phyloP scores from a whole-genome alignment of 495 filamentous ascomycete genomes.

The Penicillium canariense region DNA sequence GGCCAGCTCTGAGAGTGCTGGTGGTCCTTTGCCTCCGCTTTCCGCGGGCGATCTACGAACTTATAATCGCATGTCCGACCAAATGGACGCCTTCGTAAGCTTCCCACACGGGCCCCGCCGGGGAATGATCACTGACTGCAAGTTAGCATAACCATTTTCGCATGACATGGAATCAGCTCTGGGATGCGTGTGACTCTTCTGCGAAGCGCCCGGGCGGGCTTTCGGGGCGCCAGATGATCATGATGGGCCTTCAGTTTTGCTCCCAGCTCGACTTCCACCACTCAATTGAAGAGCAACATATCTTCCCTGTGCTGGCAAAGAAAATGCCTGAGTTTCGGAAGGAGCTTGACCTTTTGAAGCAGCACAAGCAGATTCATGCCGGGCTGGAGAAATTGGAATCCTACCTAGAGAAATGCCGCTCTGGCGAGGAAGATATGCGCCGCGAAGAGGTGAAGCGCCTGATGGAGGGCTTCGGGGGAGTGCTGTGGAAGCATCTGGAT shows the following conservation, averaged over 20 bases:
- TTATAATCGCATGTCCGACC: slow-evolving; percentile 73
- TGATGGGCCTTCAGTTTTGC: slow-evolving; percentile 62
- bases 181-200: slow-evolving; percentile 55
- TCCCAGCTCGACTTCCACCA: slow-evolving; percentile 74
- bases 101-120: slow-evolving; percentile 1
- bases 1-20: neutral
- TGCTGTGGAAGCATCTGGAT: slow-evolving; percentile 71
- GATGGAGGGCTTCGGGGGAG: slow-evolving; percentile 65
- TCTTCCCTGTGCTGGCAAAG: slow-evolving; percentile 74
- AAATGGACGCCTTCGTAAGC: slow-evolving; percentile 73
- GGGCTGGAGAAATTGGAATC: slow-evolving; percentile 71
- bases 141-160: slow-evolving; percentile 75
- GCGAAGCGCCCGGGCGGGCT: slow-evolving; percentile 52
- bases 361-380: slow-evolving; percentile 78
- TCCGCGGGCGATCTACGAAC: slow-evolving; percentile 54
- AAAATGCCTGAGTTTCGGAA: slow-evolving; percentile 79
- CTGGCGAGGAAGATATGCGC: slow-evolving; percentile 65
- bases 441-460: slow-evolving; percentile 63
- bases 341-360: slow-evolving; percentile 64
- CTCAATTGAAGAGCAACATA: slow-evolving; percentile 75
- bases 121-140: slow-evolving; percentile 4
- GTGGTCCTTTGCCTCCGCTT: slow-evolving; percentile 38
- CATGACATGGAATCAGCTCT: slow-evolving; percentile 65
- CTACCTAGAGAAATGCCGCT: slow-evolving; percentile 64
- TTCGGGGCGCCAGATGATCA: slow-evolving; percentile 63